Evolutionary conservation across 768 basidiomycete genomes (phyloP).

Genomic region (Xerocomellus amylosporus): DNA sequence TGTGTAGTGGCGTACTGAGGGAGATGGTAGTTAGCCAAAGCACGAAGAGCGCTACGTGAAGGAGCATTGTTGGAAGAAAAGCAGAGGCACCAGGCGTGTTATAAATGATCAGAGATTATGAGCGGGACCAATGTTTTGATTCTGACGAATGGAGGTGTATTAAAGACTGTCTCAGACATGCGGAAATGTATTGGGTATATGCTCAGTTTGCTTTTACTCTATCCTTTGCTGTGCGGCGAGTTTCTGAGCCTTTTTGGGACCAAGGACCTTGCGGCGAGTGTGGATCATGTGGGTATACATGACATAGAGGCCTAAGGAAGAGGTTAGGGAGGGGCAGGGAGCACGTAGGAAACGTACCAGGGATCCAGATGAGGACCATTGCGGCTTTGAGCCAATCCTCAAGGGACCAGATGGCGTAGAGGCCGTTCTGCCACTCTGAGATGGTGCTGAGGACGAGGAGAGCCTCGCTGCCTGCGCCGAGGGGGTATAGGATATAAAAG

Average conservation of each 20-base stretch:
- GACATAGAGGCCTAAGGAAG: conserved; percentile 44
- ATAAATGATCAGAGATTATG: conserved; percentile 8
- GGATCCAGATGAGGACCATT: conserved; percentile 85
- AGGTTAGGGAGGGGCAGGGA: not conserved
- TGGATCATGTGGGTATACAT: conserved; percentile 61
- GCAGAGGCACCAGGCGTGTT: not conserved
- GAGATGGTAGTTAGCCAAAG: conserved; percentile 4
- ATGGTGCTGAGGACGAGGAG: conserved; percentile 77
- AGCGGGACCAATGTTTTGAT: conserved; percentile 7
- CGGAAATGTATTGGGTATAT: not conserved
- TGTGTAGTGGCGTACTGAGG: conserved; percentile 14
- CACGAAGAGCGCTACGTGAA: not conserved
- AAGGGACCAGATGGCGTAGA: conserved; percentile 47
- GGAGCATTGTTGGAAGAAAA: conserved; percentile 11
- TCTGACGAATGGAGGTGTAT: conserved; percentile 14
- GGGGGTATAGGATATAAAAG: conserved; percentile 91
- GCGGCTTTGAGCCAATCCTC: conserved; percentile 56
- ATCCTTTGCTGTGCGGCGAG: conserved; percentile 34
- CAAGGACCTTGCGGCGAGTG: conserved; percentile 54
- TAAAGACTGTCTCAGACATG: conserved; percentile 14
- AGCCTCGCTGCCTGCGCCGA: conserved; percentile 91
- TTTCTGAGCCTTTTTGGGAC: conserved; percentile 32
- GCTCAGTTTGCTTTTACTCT: conserved; percentile 22
- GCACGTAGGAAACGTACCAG: conserved; percentile 50
- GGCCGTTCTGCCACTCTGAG: conserved; percentile 45